Percentiles rank a stretch among this genome's conserved stretches.
Evolutionary conservation across 2,329 filamentous ascomycete species (phyloP).

Genomic region (Grosmannia huntii): DNA sequence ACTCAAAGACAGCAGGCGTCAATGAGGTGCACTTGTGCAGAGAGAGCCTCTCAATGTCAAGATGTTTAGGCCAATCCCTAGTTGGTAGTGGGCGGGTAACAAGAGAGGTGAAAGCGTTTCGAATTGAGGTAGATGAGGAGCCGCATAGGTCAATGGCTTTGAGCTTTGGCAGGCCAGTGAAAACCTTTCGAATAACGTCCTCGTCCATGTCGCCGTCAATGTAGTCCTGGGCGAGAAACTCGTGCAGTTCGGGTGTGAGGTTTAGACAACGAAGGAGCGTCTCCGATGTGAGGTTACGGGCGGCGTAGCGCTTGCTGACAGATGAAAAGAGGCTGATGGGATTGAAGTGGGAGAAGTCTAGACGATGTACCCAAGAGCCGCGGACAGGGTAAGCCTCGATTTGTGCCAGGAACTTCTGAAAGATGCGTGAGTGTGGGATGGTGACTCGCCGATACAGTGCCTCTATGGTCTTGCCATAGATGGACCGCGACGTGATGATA

Average conservation of each 20-base stretch:
- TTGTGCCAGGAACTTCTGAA: constrained; percentile 66
- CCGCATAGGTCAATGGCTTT: constrained; percentile 66
- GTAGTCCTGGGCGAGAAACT: constrained; percentile 71
- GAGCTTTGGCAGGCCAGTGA: constrained; percentile 51
- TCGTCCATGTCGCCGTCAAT: constrained; percentile 61
- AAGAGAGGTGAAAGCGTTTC: constrained; percentile 46
- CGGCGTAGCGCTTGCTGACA: constrained; percentile 59
- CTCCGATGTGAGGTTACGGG: constrained; percentile 61
- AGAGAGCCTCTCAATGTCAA: constrained; percentile 55
- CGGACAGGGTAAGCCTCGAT: constrained; percentile 53
- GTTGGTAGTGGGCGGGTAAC: constrained; percentile 19
- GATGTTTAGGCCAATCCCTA: constrained; percentile 34
- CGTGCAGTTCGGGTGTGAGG: constrained; percentile 59
- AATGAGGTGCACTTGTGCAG: constrained; percentile 69
- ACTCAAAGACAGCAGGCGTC: constrained; percentile 52
- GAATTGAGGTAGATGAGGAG: constrained; percentile 57
- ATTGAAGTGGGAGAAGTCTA: constrained; percentile 81
- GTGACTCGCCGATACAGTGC: constrained; percentile 71
- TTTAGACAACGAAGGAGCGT: constrained; percentile 61
- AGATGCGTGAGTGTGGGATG: constrained; percentile 71
- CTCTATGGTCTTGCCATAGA: constrained; percentile 60
- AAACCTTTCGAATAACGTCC: constrained; percentile 57
- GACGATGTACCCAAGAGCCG: constrained; percentile 61
- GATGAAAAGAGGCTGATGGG: constrained; percentile 65
- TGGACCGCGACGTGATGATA: constrained; percentile 59